Conservation (phyloP, 2,329 filamentous ascomycete species). For the Akanthomyces uredinophilus region DNA sequence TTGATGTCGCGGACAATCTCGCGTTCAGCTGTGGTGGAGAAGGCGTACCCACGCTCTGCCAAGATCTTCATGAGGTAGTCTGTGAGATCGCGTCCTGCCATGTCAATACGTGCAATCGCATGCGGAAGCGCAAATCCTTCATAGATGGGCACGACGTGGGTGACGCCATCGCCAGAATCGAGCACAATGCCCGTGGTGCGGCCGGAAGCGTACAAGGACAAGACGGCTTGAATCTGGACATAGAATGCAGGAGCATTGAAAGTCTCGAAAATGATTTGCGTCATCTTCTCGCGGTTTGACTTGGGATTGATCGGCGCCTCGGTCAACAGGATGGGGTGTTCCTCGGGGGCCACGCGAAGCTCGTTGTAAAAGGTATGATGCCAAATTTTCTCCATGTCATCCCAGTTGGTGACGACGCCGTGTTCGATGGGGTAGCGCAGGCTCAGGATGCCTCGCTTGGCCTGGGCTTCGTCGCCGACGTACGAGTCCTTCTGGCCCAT, state of each 20-base stretch:
- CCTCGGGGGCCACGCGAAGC: slow-evolving; percentile 98
- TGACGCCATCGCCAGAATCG: slow-evolving; percentile 99
- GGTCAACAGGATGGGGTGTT: slow-evolving; percentile 98
- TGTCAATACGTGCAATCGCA: slow-evolving; percentile 99
- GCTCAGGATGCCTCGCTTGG: slow-evolving; percentile 99
- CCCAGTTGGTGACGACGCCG: slow-evolving; percentile 99
- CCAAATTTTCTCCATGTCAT: slow-evolving; percentile 99
- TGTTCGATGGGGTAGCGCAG: slow-evolving; percentile 99
- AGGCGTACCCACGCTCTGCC: slow-evolving; percentile 97
- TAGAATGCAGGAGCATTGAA: slow-evolving; percentile 99
- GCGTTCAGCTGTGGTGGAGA: slow-evolving; percentile 99
- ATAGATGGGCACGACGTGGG: slow-evolving; percentile 99
- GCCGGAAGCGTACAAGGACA: slow-evolving; percentile 98
- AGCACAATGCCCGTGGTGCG: slow-evolving; percentile 99
- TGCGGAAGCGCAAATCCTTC: slow-evolving; percentile 99
- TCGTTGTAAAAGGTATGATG: slow-evolving; percentile 99
- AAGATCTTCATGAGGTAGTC: slow-evolving; percentile 99
- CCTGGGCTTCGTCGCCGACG: slow-evolving; percentile 99
- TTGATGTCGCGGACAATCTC: slow-evolving; percentile 99
- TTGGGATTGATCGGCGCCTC: slow-evolving; percentile 99
- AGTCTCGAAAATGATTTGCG: slow-evolving; percentile 99
- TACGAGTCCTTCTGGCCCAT: slow-evolving; percentile 99
- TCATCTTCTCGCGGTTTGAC: slow-evolving; percentile 99
- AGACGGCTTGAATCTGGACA: slow-evolving; percentile 99
- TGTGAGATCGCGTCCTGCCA: slow-evolving; percentile 99